Conservation (phyloP, 2,329 filamentous ascomycete genomes). For the Fusarium algeriense region DNA sequence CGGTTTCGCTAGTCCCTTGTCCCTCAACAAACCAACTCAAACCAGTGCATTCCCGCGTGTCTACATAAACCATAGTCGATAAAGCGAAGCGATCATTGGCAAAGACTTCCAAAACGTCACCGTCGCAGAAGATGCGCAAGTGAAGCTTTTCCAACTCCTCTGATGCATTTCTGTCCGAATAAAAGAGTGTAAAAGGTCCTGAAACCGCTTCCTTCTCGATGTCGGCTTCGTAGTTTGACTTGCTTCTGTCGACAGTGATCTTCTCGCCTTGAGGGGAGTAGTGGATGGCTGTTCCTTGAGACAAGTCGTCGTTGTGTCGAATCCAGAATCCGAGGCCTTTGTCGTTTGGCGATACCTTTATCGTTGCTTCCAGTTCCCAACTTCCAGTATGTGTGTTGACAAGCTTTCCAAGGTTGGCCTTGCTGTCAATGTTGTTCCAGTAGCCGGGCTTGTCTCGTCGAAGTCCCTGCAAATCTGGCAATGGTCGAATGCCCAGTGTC, state of each 20-base stretch:
- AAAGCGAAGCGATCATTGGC: conserved; percentile 47
- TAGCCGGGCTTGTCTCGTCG: conserved; percentile 21
- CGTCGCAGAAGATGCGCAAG: conserved; percentile 44
- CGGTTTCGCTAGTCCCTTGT: neutral
- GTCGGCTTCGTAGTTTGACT: conserved; percentile 48
- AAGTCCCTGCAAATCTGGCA: conserved; percentile 40
- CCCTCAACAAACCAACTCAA: conserved; percentile 46
- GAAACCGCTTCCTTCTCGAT: conserved; percentile 53
- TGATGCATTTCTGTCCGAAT: neutral
- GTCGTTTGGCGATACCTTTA: conserved; percentile 28
- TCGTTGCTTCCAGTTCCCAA: conserved; percentile 46
- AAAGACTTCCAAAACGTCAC: conserved; percentile 45
- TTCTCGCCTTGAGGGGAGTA: conserved; percentile 55
- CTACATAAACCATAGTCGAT: conserved; percentile 46
- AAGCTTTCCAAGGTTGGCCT: neutral
- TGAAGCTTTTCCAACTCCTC: conserved; percentile 41
- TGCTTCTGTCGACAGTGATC: conserved; percentile 55
- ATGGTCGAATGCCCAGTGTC: conserved; percentile 57
- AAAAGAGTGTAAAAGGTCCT: conserved; percentile 62
- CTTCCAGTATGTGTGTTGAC: conserved; percentile 6
- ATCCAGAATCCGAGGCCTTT: conserved; percentile 41
- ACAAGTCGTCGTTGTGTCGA: conserved; percentile 45
- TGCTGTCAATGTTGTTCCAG: conserved; percentile 18
- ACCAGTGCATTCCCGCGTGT: conserved; percentile 24
- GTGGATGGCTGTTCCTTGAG: conserved; percentile 53